These are phyloP conservation scores for Podaxis rugospora DNA, from an alignment of 768 basidiomycete genomes.

Conservation along the genomic window DNA sequence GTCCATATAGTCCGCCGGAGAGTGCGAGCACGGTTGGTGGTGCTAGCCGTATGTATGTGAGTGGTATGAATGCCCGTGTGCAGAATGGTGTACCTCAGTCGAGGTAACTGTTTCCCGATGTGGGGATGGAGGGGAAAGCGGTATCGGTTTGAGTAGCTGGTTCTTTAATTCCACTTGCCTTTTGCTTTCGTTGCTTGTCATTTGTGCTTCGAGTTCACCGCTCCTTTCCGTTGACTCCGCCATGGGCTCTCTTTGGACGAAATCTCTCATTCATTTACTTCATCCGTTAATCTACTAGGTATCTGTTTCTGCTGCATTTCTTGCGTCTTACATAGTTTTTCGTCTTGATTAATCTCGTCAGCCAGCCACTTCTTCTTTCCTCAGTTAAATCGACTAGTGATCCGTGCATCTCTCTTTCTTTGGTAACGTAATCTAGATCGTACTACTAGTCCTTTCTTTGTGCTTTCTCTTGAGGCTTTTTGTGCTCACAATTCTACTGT, in stretches of 20 bases:
- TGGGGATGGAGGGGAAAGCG: neutral
- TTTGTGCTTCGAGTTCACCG: no score
- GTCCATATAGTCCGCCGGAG: slow-evolving; percentile 1
- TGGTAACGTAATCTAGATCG: neutral
- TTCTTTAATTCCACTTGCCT: neutral
- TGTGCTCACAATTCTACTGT: neutral
- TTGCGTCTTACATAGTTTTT: neutral
- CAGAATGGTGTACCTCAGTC: neutral
- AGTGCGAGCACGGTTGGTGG: neutral
- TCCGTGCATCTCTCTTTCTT: neutral
- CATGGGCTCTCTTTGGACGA: neutral
- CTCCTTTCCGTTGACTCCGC: neutral
- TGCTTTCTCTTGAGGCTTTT: neutral
- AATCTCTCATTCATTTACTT: neutral
- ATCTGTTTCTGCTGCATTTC: neutral
- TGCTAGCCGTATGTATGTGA: neutral
- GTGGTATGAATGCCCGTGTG: neutral
- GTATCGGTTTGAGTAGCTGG: neutral
- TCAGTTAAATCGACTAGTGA: neutral
- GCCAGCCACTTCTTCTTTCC: neutral
- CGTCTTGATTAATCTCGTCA: neutral
- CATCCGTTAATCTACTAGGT: neutral
- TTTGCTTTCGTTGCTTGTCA: no score
- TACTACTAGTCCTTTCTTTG: neutral
- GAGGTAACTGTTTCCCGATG: neutral